Conservation (phyloP, 2,329 filamentous ascomycete genomes). For the Hawksworthiomyces lignivorus region DNA sequence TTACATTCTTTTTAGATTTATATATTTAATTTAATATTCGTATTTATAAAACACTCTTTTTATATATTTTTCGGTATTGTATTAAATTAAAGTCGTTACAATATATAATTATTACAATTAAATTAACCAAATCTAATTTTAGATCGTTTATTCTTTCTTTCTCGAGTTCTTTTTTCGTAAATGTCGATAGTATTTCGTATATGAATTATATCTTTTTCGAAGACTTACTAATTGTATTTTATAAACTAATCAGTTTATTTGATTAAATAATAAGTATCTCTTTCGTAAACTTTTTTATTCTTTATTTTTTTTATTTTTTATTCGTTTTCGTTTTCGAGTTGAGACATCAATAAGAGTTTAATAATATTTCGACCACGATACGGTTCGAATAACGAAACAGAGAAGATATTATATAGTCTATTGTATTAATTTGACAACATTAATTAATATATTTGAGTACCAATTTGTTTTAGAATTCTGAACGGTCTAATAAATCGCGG, state of each 20-base stretch:
- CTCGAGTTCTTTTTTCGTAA: too few relatives aligned
- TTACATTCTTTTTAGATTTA: too few relatives aligned
- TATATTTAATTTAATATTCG: too few relatives aligned
- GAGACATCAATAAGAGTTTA: not conserved
- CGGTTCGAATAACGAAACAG: constrained; percentile 5
- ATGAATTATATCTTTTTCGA: constrained; percentile 6
- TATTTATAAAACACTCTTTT: too few relatives aligned
- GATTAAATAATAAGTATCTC: constrained; percentile 1
- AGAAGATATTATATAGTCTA: constrained; percentile 6
- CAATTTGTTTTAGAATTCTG: too few relatives aligned
- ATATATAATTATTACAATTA: constrained; percentile 7
- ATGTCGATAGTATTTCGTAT: too few relatives aligned
- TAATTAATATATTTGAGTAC: too few relatives aligned
- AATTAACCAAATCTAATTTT: not conserved
- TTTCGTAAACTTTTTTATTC: constrained; percentile 5
- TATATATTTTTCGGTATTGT: too few relatives aligned
- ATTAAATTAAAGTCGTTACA: too few relatives aligned
- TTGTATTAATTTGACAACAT: constrained; percentile 2
- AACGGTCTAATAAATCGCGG: too few relatives aligned
- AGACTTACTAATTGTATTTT: constrained; percentile 4
- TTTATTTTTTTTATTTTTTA: constrained; percentile 8
- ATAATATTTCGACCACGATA: constrained; percentile 7
- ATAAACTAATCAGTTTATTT: constrained; percentile 5
- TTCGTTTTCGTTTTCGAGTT: constrained; percentile 5
- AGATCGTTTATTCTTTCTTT: too few relatives aligned